Evolutionary conservation across 2,329 filamentous ascomycete genomes (phyloP), one percentile per base, ranked within the genome.

Genomic region (Pleochaeta shiraiana): DNA sequence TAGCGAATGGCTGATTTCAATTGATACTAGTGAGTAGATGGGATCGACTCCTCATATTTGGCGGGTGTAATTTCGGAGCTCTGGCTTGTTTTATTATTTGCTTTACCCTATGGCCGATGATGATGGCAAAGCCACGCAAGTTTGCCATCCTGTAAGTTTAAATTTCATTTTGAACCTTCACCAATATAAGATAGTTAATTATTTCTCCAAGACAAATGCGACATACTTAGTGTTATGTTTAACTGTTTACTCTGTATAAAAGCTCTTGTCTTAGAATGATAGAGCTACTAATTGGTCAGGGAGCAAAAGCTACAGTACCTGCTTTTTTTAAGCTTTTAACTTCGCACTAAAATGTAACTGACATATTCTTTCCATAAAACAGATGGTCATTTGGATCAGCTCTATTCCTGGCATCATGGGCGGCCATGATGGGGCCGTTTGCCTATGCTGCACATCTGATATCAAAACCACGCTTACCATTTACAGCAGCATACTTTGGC

Each of bases 311-410:
- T 43, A 3, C 1, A 19, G 39, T n/a, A 19, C 14, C 39, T 3
- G 16, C 39, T n/a, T 6, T 4, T 43, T 19, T 2, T 3, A 43
- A 43, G n/a, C n/a, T n/a, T n/a, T n/a, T n/a, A n/a, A n/a, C n/a
- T n/a, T n/a, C n/a, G n/a, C n/a, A 43, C 1, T 1, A 43, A n/a
- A 43, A 43, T 19, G 34, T 65, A 30, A 67, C 70, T 72, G 65
- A 72, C 68, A 66, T 67, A 65, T 70, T 65, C 66, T 66, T 67
- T 69, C 71, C 69, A 70, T 72, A 67, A 66, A 70, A 73, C 75
- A 97, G 93, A 79, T 98, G 93, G 93, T 90, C 92, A 62, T 84
- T 96, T 74, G 93, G 91, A 64, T 96, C 92, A 61, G 73, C 88
- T 61, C 81, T 98, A 69, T 97, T 97, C 78, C 81, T 97, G 71